A percentile compares a stretch with the other conserved stretches of the same genome.
These are phyloP conservation scores for Colletotrichum sansevieriae DNA, from an alignment of 2,329 filamentous ascomycete species.

Conservation along the genomic window DNA sequence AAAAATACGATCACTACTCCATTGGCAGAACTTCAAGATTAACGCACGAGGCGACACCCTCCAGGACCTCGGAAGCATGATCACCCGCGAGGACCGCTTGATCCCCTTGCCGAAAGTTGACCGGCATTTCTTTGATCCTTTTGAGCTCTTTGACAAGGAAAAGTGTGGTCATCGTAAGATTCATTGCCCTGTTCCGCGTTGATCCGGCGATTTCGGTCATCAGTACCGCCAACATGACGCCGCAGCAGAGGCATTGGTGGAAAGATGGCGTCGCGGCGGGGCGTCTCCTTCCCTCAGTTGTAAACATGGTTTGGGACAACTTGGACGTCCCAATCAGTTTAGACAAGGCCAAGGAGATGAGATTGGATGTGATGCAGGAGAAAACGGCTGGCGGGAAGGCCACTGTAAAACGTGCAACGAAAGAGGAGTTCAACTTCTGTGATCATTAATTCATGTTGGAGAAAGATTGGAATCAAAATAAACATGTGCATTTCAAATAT, in stretches of 20 bases:
- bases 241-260: constrained; percentile 58
- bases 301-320: constrained; percentile 43
- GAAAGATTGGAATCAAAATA: no score
- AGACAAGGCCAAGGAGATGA: constrained; percentile 44
- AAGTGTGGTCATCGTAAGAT: constrained; percentile 70
- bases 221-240: constrained; percentile 59
- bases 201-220: constrained; percentile 64
- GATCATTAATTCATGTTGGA: constrained; percentile 42
- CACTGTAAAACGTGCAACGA: neutral
- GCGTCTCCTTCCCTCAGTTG: constrained; percentile 44
- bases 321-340: constrained; percentile 44
- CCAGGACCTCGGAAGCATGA: constrained; percentile 62
- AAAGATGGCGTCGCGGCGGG: constrained; percentile 34
- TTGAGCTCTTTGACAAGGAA: constrained; percentile 63
- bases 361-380: constrained; percentile 48
- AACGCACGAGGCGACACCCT: constrained; percentile 39
- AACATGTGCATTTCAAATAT: no score
- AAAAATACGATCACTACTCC: constrained; percentile 44
- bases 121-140: constrained; percentile 66
- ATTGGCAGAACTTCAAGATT: constrained; percentile 54
- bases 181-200: constrained; percentile 70
- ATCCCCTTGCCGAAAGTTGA: constrained; percentile 68
- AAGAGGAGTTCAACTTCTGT: constrained; percentile 44
- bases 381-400: constrained; percentile 33
- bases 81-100: constrained; percentile 61